These are phyloP conservation scores for Exophiala sp. DNA, from an alignment of 2,329 filamentous ascomycete species.

Conservation along the genomic window DNA sequence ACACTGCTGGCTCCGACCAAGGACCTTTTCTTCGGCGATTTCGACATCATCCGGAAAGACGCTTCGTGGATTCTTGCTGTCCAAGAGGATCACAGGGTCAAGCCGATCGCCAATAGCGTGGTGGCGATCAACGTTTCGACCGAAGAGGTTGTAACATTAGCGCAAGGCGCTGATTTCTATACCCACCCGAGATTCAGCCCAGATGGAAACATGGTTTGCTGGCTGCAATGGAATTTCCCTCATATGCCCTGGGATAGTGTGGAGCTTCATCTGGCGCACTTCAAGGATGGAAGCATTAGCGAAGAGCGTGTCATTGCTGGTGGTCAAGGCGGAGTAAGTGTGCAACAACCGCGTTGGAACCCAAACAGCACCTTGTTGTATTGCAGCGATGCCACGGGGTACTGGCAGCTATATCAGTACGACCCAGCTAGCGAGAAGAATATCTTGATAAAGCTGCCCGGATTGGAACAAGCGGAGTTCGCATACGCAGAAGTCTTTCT, in stretches of 20 bases:
- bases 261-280: conserved; percentile 45
- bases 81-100: conserved; percentile 49
- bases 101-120: conserved; percentile 34
- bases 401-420: conserved; percentile 48
- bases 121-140: conserved; percentile 31
- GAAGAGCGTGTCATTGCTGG: conserved; percentile 43
- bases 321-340: conserved; percentile 38
- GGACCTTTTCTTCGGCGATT: conserved; percentile 47
- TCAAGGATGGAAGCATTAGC: conserved; percentile 35
- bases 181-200: conserved; percentile 49
- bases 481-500: conserved; percentile 33
- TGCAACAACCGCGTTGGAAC: conserved; percentile 52
- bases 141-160: conserved; percentile 38
- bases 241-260: conserved; percentile 52
- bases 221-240: conserved; percentile 56
- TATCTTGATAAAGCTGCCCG: conserved; percentile 35
- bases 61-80: conserved; percentile 48
- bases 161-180: conserved; percentile 52
- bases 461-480: conserved; percentile 41
- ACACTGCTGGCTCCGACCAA: conserved; percentile 33
- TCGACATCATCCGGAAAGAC: conserved; percentile 40
- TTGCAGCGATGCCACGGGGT: conserved; percentile 46
- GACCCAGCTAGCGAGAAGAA: conserved; percentile 26
- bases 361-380: conserved; percentile 50
- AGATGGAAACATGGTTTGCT: conserved; percentile 47